A percentile compares a stretch with the other conserved stretches of the same genome.
Conservation (phyloP, 371 early-diverging fungal genomes). For the Mortierella sp. region DNA sequence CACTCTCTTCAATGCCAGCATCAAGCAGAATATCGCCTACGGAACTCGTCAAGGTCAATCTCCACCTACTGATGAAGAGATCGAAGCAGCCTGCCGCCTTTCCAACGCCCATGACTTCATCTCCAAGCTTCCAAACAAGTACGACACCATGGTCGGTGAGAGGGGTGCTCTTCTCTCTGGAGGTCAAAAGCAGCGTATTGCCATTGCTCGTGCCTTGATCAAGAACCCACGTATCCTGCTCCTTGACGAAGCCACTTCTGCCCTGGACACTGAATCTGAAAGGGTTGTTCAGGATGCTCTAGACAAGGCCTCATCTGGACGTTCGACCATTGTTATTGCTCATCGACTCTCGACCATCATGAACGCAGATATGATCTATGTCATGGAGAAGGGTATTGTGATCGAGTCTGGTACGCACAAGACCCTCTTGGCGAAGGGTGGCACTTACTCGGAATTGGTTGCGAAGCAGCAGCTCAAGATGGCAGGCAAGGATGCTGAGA, state of each 20-base stretch:
- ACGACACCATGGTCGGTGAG: constrained; percentile 78
- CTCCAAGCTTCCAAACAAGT: constrained; percentile 72
- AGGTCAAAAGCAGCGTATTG: constrained; percentile 72
- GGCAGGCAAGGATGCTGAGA: constrained; percentile 23
- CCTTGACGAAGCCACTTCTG: constrained; percentile 80
- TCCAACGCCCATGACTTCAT: constrained; percentile 83
- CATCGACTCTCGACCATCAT: constrained; percentile 86
- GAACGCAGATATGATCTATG: constrained; percentile 87
- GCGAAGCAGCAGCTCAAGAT: constrained; percentile 64
- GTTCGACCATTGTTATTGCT: constrained; percentile 95
- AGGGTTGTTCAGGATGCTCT: constrained; percentile 83
- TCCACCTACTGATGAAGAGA: constrained; percentile 51
- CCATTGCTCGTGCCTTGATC: constrained; percentile 85
- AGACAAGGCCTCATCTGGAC: constrained; percentile 77
- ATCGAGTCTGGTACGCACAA: constrained; percentile 77
- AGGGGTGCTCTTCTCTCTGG: constrained; percentile 65
- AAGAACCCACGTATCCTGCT: constrained; percentile 74
- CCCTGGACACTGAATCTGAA: constrained; percentile 83
- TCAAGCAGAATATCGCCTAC: constrained; percentile 60
- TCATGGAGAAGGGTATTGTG: constrained; percentile 75
- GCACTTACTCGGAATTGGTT: constrained; percentile 68
- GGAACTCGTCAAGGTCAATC: constrained; percentile 36
- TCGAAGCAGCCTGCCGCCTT: constrained; percentile 65
- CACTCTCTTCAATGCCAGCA: constrained; percentile 69
- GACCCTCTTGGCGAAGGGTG: constrained; percentile 61